Percentiles rank a stretch among this genome's conserved stretches.
Evolutionary conservation across 345 rosid species (phyloP).

Genomic region (Gossypium anomalum): DNA sequence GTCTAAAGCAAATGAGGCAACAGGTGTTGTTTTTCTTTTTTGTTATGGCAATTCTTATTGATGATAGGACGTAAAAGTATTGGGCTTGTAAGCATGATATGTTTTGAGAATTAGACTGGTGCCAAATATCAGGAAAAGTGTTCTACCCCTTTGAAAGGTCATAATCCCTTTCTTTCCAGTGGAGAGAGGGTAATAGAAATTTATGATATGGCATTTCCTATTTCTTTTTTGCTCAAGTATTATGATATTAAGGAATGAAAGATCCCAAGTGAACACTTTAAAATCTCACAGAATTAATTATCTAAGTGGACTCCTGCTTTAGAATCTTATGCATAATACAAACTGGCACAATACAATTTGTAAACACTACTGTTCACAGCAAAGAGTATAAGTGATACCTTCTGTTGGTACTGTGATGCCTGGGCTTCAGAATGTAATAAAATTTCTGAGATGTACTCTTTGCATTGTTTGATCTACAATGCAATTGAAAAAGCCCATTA

Average conservation of each 20-base stretch:
- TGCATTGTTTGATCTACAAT: constrained; percentile 63
- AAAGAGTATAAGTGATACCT: constrained; percentile 43
- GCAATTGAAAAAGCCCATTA: constrained; percentile 18
- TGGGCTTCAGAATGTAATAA: constrained; percentile 91
- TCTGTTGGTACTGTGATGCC: constrained; percentile 72
- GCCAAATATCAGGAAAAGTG: background rate
- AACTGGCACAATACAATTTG: background rate
- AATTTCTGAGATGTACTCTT: constrained; percentile 73
- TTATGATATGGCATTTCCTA: background rate
- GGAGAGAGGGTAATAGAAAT: background rate
- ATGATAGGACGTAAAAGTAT: background rate
- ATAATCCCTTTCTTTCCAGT: background rate
- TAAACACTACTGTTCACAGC: background rate
- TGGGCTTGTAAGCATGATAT: background rate
- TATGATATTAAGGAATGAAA: background rate
- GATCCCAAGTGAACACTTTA: background rate
- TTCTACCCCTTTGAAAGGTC: background rate
- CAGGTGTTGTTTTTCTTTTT: background rate
- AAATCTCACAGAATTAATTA: background rate
- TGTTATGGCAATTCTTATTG: background rate
- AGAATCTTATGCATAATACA: background rate
- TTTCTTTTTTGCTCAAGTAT: background rate
- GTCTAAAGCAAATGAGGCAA: background rate
- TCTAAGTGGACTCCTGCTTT: background rate
- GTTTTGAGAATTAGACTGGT: background rate